These are phyloP conservation scores for Neurospora hispaniola DNA, from an alignment of 495 filamentous ascomycete species.

Conservation along the genomic window DNA sequence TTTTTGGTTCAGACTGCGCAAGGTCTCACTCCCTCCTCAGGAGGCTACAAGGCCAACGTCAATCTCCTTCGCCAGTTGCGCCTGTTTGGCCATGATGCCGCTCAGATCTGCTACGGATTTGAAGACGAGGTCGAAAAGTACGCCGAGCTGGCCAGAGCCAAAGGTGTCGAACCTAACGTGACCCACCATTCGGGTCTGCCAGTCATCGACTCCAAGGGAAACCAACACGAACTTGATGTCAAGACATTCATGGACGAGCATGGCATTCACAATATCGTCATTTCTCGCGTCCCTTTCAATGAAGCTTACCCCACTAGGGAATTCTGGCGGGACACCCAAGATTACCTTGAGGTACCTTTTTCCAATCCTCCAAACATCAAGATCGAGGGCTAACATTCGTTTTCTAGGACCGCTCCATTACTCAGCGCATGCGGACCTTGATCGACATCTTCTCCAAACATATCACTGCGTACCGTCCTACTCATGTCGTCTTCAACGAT, in stretches of 20 bases:
- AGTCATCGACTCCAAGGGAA: constrained; percentile 2
- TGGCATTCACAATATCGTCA: constrained; percentile 14
- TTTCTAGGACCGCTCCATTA: constrained; percentile 2
- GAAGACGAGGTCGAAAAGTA: constrained; percentile 11
- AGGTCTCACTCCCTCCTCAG: constrained; percentile 22
- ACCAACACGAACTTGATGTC: constrained; percentile 1
- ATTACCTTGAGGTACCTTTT: constrained; percentile 16
- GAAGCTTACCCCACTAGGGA: constrained; percentile 13
- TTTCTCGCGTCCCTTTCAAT: constrained; percentile 10
- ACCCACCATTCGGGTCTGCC: not conserved
- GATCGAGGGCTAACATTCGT: not conserved
- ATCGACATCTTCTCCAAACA: constrained; percentile 8
- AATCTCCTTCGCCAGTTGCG: constrained; percentile 15
- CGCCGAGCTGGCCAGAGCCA: constrained; percentile 8
- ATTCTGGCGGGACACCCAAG: constrained; percentile 15
- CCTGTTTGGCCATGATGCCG: constrained; percentile 7
- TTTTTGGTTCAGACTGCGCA: constrained; percentile 24
- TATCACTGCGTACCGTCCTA: constrained; percentile 15
- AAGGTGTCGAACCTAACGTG: constrained; percentile 13
- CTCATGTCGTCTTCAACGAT: constrained; percentile 25
- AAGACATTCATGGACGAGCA: constrained; percentile 19
- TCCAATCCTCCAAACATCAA: not conserved
- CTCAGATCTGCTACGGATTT: constrained; percentile 20
- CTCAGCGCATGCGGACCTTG: constrained; percentile 6
- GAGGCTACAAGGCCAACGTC: constrained; percentile 23